Evolutionary conservation across 2,329 filamentous ascomycete genomes (phyloP).

Genomic region (Arthrobotrys megalospora): DNA sequence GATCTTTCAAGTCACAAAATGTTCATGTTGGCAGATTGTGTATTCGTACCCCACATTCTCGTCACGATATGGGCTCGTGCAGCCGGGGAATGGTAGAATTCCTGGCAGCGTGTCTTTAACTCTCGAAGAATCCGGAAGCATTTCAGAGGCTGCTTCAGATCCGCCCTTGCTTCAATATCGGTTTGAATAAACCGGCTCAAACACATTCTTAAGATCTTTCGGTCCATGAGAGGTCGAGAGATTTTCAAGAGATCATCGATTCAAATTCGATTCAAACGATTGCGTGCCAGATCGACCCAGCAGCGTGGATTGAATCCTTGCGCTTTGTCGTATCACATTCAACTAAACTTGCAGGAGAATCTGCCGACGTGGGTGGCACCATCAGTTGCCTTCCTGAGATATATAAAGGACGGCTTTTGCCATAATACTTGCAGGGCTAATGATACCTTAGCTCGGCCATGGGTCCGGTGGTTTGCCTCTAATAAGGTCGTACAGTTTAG

Average conservation of each 20-base stretch:
- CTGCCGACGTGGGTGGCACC: neutral
- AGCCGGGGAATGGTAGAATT: slow-evolving; percentile 18
- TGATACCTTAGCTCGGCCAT: neutral
- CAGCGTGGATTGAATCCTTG: neutral
- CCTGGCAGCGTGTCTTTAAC: neutral
- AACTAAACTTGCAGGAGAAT: slow-evolving; percentile 7
- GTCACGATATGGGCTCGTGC: slow-evolving; percentile 17
- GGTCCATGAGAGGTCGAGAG: neutral
- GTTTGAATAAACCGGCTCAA: neutral
- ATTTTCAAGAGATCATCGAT: neutral
- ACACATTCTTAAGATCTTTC: neutral
- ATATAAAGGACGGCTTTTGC: slow-evolving; percentile 25
- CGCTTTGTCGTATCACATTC: slow-evolving; percentile 10
- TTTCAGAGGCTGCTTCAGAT: slow-evolving; percentile 5
- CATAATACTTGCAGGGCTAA: neutral
- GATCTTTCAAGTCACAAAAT: slow-evolving; percentile 18
- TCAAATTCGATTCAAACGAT: neutral
- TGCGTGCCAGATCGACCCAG: neutral
- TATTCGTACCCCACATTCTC: slow-evolving; percentile 38
- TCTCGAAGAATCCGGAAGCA: slow-evolving; percentile 13
- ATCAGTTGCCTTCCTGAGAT: slow-evolving; percentile 11
- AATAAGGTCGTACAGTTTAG: neutral
- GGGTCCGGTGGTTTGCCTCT: slow-evolving; percentile 4
- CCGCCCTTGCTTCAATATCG: slow-evolving; percentile 11
- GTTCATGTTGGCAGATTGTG: slow-evolving; percentile 11